These are phyloP conservation scores for Trichosporon sp. DNA, from an alignment of 1,284 basidiomycete species.

Conservation along the genomic window DNA sequence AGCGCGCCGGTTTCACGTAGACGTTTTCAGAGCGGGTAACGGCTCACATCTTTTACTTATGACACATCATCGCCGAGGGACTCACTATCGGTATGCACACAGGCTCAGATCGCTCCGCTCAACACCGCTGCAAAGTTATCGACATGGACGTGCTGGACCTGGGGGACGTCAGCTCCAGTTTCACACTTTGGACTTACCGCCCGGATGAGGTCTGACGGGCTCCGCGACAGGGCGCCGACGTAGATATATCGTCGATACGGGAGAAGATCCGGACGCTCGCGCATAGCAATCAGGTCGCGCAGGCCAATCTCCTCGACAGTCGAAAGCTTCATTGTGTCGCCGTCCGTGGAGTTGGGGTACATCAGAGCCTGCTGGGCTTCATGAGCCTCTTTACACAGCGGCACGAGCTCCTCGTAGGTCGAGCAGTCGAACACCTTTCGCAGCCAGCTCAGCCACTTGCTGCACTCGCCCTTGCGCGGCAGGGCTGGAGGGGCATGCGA, in stretches of 20 bases:
- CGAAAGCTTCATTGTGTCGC: constrained; percentile 3
- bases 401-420: constrained; percentile 23
- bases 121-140: constrained; percentile 33
- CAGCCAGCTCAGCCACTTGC: constrained; percentile 31
- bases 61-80: constrained; percentile 24
- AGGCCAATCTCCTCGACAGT: constrained; percentile 26
- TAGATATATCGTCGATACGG: constrained; percentile 36
- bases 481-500: constrained; percentile 27
- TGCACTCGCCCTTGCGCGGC: constrained; percentile 18
- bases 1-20: constrained; percentile 11
- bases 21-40: constrained; percentile 12
- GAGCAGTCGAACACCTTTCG: constrained; percentile 9
- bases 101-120: constrained; percentile 19
- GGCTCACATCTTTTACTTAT: constrained; percentile 29
- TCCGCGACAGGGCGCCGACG: constrained; percentile 23
- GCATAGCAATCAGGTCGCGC: constrained; percentile 31
- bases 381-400: constrained; percentile 16
- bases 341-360: background rate
- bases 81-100: constrained; percentile 10
- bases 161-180: background rate
- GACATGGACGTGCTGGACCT: constrained; percentile 30
- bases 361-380: background rate
- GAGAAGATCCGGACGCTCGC: constrained; percentile 26
- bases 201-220: background rate
- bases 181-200: background rate